Conservation (phyloP, 192 early-diverging fungal genomes). For the Helicostylum pulchrum region DNA sequence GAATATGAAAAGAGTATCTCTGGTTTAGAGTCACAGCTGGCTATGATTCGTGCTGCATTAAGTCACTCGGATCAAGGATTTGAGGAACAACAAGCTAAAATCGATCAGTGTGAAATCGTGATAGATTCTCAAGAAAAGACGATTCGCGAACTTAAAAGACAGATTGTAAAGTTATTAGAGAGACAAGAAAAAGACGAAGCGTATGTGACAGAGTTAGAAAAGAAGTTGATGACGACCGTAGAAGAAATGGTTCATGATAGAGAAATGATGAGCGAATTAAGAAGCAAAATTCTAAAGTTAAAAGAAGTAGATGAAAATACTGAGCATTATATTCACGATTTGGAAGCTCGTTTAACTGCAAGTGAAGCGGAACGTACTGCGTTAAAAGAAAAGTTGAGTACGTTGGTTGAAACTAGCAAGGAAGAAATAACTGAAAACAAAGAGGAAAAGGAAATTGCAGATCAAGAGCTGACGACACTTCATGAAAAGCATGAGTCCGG, state of each 20-base stretch:
- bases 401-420: slow-evolving; percentile 6
- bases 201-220: slow-evolving; percentile 43
- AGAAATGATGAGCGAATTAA: slow-evolving; percentile 35
- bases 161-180: slow-evolving; percentile 41
- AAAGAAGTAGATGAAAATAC: slow-evolving; percentile 48
- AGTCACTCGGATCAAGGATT: slow-evolving; percentile 52
- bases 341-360: slow-evolving; percentile 30
- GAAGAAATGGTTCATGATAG: slow-evolving; percentile 37
- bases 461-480: not conserved
- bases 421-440: not conserved
- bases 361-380: slow-evolving; percentile 20
- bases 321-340: slow-evolving; percentile 42
- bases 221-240: slow-evolving; percentile 27
- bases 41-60: slow-evolving; percentile 53
- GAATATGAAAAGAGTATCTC: slow-evolving; percentile 69
- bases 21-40: slow-evolving; percentile 57
- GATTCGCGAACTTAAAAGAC: slow-evolving; percentile 41
- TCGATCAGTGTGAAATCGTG: slow-evolving; percentile 45
- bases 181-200: slow-evolving; percentile 44
- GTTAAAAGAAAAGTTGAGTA: slow-evolving; percentile 13
- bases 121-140: slow-evolving; percentile 46
- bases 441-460: not conserved
- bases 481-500: slow-evolving; percentile 9
- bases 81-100: slow-evolving; percentile 54
- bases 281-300: slow-evolving; percentile 48